phyloP scores from a whole-genome alignment of 2,329 filamentous ascomycete species.

The Hypoxylon sp. region DNA sequence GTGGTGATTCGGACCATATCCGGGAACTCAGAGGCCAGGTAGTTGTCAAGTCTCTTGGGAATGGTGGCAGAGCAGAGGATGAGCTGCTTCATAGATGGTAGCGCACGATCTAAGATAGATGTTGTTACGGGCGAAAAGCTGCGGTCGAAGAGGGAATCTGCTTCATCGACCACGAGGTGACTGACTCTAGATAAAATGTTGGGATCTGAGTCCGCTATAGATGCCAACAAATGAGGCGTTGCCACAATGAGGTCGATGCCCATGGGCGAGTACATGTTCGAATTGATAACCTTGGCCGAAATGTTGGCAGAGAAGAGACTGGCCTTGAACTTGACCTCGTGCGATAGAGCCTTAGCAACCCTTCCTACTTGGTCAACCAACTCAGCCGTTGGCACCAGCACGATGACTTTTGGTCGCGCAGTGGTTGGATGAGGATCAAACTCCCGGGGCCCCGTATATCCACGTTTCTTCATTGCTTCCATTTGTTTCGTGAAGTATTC shows the following conservation, averaged over 20 bases:
- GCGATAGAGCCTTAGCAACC: slow-evolving; percentile 85
- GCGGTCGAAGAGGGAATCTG: slow-evolving; percentile 93
- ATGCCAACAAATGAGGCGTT: slow-evolving; percentile 89
- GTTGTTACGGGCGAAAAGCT: slow-evolving; percentile 89
- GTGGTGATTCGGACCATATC: slow-evolving; percentile 89
- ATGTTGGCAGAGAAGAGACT: slow-evolving; percentile 84
- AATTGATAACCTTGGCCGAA: slow-evolving; percentile 83
- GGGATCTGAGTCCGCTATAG: slow-evolving; percentile 89
- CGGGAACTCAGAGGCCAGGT: slow-evolving; percentile 85
- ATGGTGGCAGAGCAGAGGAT: slow-evolving; percentile 97
- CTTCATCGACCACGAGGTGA: slow-evolving; percentile 93
- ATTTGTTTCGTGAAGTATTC: slow-evolving; percentile 68
- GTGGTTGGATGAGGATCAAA: slow-evolving; percentile 79
- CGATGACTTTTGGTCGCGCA: slow-evolving; percentile 84
- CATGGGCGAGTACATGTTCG: slow-evolving; percentile 81
- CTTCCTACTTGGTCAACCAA: slow-evolving; percentile 88
- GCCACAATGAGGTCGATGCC: slow-evolving; percentile 89
- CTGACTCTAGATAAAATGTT: slow-evolving; percentile 92
- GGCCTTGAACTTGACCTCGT: slow-evolving; percentile 88
- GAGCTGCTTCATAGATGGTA: slow-evolving; percentile 86
- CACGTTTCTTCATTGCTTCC: slow-evolving; percentile 66
- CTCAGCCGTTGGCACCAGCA: slow-evolving; percentile 93
- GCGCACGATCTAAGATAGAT: slow-evolving; percentile 82
- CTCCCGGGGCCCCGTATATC: slow-evolving; percentile 72
- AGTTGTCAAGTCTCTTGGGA: slow-evolving; percentile 87